Evolutionary conservation across 1,284 basidiomycete genomes (phyloP), one percentile per base, ranked within the genome.

Genomic region (Cerioporus squamosus): DNA sequence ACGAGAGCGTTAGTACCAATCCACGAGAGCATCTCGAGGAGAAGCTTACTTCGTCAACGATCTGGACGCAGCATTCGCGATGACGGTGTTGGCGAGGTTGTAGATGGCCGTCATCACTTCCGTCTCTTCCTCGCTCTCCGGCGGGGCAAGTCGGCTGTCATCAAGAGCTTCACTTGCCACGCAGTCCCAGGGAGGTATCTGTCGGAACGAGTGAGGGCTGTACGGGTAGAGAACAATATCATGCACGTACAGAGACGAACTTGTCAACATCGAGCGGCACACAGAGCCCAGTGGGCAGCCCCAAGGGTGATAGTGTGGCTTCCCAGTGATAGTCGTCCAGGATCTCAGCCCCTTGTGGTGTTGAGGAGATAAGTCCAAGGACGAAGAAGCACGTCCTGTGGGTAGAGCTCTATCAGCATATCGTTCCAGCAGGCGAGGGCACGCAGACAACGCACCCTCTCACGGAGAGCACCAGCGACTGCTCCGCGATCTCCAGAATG

Each of bases 311-410:
- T 26, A 94, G 76, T 14, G 93, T 95, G 8, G 94, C 88, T 62
- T 95, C 90, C 97, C 97, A 99, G 10, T 89, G 86, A 67, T 90
- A 93, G 69, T 97, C 95, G 55, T 94, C 90, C 38, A 99, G 76
- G 70, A 95, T 81, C 80, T 97, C 84, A 61, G 87, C 85, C 2
- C 93, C 93, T 70, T 87, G 83, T 15, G 80, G 78, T 0, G 91
- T 93, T 0, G 84, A 86, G 1, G 92, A 88, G 51, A 94, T 83
- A 39, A 94, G 79, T 0, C 96, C 96, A 8, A 99, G 80, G 5
- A 97, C 93, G 69, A 95, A 98, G 79, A 97, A 99, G 70, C 95
- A 97, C 2, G 97, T 98, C 5, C 95, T 97, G 17, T 12, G 53
- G 45, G 26, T 9, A 29, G 26, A 29, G 26, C 26, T 29, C 26